Evolutionary conservation across 495 filamentous ascomycete genomes (phyloP).

Genomic region (Xylaria nigripes): DNA sequence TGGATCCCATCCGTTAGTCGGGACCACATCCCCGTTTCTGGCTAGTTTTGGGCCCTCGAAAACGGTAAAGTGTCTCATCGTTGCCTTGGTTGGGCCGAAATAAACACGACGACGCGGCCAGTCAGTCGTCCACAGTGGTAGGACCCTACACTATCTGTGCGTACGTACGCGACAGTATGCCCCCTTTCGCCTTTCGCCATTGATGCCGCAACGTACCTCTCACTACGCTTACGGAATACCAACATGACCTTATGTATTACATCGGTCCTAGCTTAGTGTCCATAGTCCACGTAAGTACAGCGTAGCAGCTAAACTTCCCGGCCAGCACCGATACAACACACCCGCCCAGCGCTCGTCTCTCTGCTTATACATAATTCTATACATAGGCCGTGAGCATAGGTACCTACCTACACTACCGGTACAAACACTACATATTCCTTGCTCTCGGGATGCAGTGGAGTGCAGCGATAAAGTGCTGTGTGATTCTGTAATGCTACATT

Average conservation of each 20-base stretch:
- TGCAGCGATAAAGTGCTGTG: neutral
- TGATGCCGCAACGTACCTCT: neutral
- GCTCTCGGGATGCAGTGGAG: slow-evolving; percentile 5
- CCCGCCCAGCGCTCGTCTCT: no score
- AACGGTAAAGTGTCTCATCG: slow-evolving; percentile 4
- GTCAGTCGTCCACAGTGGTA: no score
- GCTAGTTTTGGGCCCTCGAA: slow-evolving; percentile 4
- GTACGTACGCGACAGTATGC: neutral
- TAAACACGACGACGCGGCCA: neutral
- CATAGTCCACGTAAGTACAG: neutral
- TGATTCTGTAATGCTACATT: neutral
- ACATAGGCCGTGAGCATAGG: no score
- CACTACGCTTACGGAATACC: no score
- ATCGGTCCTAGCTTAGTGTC: neutral
- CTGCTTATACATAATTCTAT: no score
- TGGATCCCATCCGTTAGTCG: slow-evolving; percentile 10
- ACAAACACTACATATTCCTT: no score
- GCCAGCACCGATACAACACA: slow-evolving; percentile 1
- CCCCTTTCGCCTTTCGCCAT: slow-evolving; percentile 4
- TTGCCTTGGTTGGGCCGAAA: slow-evolving; percentile 11
- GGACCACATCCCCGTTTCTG: slow-evolving; percentile 4
- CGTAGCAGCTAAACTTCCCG: neutral
- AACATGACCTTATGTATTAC: no score
- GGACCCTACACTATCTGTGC: neutral
- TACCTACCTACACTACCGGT: no score